Conservation (phyloP, 345 rosid species). For the Acer negundo region DNA sequence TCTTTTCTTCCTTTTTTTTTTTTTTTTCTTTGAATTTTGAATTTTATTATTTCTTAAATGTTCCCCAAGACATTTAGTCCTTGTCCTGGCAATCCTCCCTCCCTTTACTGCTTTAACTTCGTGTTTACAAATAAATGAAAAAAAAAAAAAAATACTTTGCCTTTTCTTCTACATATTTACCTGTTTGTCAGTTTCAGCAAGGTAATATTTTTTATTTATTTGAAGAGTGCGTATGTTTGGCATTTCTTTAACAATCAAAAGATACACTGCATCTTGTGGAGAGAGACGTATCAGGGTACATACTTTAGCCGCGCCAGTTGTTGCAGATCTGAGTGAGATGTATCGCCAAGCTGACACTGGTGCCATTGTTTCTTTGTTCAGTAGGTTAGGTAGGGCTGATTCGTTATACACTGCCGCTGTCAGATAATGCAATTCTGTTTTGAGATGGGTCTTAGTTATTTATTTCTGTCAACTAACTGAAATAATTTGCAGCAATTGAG, state of each 20-base stretch:
- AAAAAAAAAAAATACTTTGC: background rate
- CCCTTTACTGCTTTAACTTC: conserved; percentile 7
- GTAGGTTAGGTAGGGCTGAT: conserved; percentile 71
- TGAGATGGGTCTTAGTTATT: conserved; percentile 6
- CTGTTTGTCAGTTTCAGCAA: conserved; percentile 8
- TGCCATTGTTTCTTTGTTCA: conserved; percentile 78
- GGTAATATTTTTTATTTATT: too few relatives aligned
- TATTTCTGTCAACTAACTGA: conserved; percentile 22
- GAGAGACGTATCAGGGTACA: conserved; percentile 99
- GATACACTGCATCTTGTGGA: conserved; percentile 99
- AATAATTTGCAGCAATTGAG: conserved; percentile 78
- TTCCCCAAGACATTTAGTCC: background rate
- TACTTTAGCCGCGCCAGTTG: conserved; percentile 89
- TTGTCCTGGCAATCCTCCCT: background rate
- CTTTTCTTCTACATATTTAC: background rate
- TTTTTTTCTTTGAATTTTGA: background rate
- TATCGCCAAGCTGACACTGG: conserved; percentile 93
- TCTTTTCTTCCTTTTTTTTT: background rate
- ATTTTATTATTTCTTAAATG: background rate
- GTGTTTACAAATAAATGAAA: background rate
- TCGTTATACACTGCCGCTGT: conserved; percentile 13
- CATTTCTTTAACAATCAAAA: conserved; percentile 58
- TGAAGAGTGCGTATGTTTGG: background rate
- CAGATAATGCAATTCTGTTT: conserved; percentile 22
- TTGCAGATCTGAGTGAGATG: conserved; percentile 94